These are phyloP conservation scores for Candida vartiovaarae DNA, from an alignment of 805 yeast genomes.

Conservation along the genomic window DNA sequence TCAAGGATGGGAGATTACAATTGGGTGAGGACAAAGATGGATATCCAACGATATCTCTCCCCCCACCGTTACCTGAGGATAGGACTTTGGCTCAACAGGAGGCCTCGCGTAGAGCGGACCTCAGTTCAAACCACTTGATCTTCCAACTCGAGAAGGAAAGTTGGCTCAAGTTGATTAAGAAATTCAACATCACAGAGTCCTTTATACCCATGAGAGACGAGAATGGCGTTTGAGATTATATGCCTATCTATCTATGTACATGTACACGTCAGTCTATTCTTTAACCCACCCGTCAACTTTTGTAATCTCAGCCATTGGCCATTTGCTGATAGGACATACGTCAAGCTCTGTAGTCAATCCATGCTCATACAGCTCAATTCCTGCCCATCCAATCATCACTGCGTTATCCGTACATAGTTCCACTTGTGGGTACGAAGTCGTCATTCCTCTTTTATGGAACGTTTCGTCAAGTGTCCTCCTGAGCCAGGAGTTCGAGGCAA, in stretches of 20 bases:
- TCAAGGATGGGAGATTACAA: constrained; percentile 61
- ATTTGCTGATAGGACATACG: constrained; percentile 63
- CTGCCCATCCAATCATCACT: constrained; percentile 97
- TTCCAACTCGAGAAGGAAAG: constrained; percentile 61
- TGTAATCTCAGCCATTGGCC: constrained; percentile 64
- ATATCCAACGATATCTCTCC: constrained; percentile 33
- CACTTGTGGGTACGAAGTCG: constrained; percentile 60
- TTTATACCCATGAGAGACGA: constrained; percentile 38
- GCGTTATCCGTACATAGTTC: constrained; percentile 90
- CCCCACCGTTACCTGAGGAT: constrained; percentile 24
- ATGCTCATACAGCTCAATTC: constrained; percentile 73
- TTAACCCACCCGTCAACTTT: constrained; percentile 45
- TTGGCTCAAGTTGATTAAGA: constrained; percentile 53
- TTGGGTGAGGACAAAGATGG: constrained; percentile 47
- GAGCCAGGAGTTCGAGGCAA: constrained; percentile 64
- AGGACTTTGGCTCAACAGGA: constrained; percentile 20
- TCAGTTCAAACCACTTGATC: constrained; percentile 52
- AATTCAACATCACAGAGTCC: constrained; percentile 47
- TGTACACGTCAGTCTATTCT: constrained; percentile 6
- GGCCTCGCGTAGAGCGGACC: constrained; percentile 21
- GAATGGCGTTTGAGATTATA: constrained; percentile 1
- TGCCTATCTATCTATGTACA: not conserved
- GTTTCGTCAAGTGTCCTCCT: constrained; percentile 40
- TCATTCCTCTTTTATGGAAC: constrained; percentile 26
- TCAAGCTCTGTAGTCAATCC: constrained; percentile 39